Percentiles rank a stretch among this genome's conserved stretches.
Evolutionary conservation across 352 stramenopile genomes (phyloP).

Genomic region (Phytophthora aleatoria): DNA sequence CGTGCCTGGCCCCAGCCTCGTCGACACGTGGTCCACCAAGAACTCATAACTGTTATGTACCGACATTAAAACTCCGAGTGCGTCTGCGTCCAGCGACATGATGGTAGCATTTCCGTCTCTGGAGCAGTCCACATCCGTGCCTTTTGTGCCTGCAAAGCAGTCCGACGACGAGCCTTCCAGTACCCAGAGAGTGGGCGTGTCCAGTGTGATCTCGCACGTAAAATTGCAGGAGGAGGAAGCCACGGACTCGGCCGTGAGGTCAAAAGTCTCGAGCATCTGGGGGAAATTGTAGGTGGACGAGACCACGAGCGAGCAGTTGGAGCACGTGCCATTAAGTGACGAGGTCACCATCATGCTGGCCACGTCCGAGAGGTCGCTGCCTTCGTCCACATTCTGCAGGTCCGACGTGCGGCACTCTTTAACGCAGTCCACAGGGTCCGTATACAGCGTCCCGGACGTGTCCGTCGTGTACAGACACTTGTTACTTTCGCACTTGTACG

Average conservation of each 20-base stretch:
- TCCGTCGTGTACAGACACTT: slow-evolving; percentile 58
- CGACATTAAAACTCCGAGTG: slow-evolving; percentile 44
- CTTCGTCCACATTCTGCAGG: slow-evolving; percentile 49
- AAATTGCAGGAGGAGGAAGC: slow-evolving; percentile 47
- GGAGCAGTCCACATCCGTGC: slow-evolving; percentile 43
- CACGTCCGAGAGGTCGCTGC: slow-evolving; percentile 54
- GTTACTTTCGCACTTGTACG: slow-evolving; percentile 54
- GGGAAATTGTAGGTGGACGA: slow-evolving; percentile 76
- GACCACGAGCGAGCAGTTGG: slow-evolving; percentile 64
- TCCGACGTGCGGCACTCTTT: slow-evolving; percentile 49
- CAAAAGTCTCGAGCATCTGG: slow-evolving; percentile 66
- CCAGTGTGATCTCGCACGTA: slow-evolving; percentile 48
- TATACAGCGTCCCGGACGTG: slow-evolving; percentile 33
- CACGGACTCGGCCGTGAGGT: slow-evolving; percentile 52
- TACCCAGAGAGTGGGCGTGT: slow-evolving; percentile 64
- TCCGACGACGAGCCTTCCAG: slow-evolving; percentile 43
- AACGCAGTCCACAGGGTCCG: slow-evolving; percentile 58
- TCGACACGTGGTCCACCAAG: slow-evolving; percentile 62
- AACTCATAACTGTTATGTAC: slow-evolving; percentile 54
- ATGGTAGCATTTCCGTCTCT: slow-evolving; percentile 63
- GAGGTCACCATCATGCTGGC: slow-evolving; percentile 51
- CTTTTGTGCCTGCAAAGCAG: slow-evolving; percentile 36
- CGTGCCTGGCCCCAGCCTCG: slow-evolving; percentile 56
- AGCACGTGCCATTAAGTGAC: slow-evolving; percentile 72
- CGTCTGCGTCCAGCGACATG: slow-evolving; percentile 45